phyloP scores from a whole-genome alignment of 805 yeast species.

The Cyberlindnera maritima region DNA sequence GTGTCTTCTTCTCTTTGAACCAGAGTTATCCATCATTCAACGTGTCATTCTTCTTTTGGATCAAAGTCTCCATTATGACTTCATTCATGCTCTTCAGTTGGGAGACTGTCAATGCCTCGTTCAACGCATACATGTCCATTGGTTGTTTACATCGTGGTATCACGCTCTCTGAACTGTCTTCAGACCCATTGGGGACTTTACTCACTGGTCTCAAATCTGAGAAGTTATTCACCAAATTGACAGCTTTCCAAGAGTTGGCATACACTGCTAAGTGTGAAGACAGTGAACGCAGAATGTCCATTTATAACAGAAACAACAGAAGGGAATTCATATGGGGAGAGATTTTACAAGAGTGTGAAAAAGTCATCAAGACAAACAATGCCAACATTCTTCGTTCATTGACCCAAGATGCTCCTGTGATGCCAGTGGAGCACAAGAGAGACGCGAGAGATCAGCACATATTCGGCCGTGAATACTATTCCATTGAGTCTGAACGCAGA shows the following conservation, averaged over 20 bases:
- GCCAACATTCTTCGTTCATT: slow-evolving; percentile 34
- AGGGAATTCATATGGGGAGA: slow-evolving; percentile 53
- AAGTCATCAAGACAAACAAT: slow-evolving; percentile 49
- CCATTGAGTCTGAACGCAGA: slow-evolving; percentile 10
- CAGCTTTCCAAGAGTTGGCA: slow-evolving; percentile 77
- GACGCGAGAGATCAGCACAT: slow-evolving; percentile 23
- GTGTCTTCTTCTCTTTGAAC: slow-evolving; percentile 36
- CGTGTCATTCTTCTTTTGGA: slow-evolving; percentile 31
- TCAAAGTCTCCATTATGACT: slow-evolving; percentile 32
- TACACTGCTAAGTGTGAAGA: slow-evolving; percentile 53
- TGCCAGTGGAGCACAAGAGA: slow-evolving; percentile 28
- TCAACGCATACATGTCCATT: slow-evolving; percentile 62
- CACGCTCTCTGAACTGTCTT: slow-evolving; percentile 55
- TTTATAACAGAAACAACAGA: slow-evolving; percentile 49
- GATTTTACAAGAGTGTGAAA: slow-evolving; percentile 57
- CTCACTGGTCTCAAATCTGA: slow-evolving; percentile 59
- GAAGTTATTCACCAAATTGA: slow-evolving; percentile 48
- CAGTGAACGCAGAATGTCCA: slow-evolving; percentile 45
- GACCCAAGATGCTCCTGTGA: not conserved
- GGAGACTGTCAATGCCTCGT: slow-evolving; percentile 57
- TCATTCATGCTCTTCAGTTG: slow-evolving; percentile 40
- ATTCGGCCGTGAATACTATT: slow-evolving; percentile 34
- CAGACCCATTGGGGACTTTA: slow-evolving; percentile 62
- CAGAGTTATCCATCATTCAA: slow-evolving; percentile 38
- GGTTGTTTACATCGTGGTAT: slow-evolving; percentile 71